A percentile compares a stretch with the other conserved stretches of the same genome.
phyloP scores from a whole-genome alignment of 2,329 filamentous ascomycete genomes.

The Sporothrix pseudoabietina region DNA sequence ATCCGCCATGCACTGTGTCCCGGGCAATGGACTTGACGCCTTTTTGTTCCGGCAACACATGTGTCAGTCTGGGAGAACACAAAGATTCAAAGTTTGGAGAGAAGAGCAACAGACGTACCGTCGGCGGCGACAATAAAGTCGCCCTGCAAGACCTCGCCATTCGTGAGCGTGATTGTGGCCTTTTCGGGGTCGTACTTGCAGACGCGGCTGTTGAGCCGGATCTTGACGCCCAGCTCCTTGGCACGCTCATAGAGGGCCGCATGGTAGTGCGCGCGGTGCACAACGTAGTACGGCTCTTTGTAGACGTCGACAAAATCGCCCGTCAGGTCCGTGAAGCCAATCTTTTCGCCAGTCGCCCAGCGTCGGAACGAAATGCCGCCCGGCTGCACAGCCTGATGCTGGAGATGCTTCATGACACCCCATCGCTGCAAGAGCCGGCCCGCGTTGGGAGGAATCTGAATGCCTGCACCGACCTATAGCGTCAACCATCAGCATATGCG shows the following conservation, averaged over 20 bases:
- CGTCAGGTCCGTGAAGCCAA: conserved; percentile 42
- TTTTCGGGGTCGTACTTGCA: conserved; percentile 33
- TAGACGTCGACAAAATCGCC: conserved; percentile 41
- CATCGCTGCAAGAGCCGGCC: conserved; percentile 40
- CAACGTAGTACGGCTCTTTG: conserved; percentile 39
- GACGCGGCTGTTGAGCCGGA: conserved; percentile 36
- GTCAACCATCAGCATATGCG: too few species aligned
- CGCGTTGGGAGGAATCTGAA: conserved; percentile 46
- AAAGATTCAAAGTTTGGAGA: too few species aligned
- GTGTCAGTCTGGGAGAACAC: too few species aligned
- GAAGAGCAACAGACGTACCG: background rate
- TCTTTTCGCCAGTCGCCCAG: conserved; percentile 41
- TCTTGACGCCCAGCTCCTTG: conserved; percentile 37
- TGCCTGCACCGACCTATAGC: conserved; percentile 43
- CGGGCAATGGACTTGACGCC: conserved; percentile 42
- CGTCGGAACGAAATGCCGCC: conserved; percentile 42
- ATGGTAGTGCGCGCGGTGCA: conserved; percentile 43
- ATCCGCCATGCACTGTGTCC: conserved; percentile 31
- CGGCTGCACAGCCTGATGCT: conserved; percentile 39
- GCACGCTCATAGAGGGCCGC: conserved; percentile 38
- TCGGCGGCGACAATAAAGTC: conserved; percentile 44
- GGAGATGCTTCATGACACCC: conserved; percentile 40
- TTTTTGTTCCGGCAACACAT: conserved; percentile 35
- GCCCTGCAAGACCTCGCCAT: conserved; percentile 32
- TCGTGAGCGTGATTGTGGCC: conserved; percentile 1